A percentile compares a stretch with the other conserved stretches of the same genome.
Conservation (phyloP, 2,329 filamentous ascomycete species). For the Sporothrix mexicana region DNA sequence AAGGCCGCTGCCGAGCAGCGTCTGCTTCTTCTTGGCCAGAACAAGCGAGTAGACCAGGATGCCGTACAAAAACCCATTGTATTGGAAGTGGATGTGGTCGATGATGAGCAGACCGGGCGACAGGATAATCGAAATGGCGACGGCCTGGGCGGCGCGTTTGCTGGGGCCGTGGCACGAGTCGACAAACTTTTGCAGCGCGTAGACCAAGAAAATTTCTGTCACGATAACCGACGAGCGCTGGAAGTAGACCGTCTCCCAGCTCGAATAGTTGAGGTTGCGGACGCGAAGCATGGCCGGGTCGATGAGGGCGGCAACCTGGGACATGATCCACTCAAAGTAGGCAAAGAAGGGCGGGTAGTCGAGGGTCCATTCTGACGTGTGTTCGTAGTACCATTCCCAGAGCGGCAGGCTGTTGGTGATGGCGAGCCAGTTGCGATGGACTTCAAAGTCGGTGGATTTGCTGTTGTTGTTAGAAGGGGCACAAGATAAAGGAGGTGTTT, state of each 20-base stretch:
- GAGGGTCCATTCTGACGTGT: conserved; percentile 98
- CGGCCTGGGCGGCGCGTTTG: conserved; percentile 81
- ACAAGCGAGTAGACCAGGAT: conserved; percentile 86
- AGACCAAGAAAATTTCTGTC: conserved; percentile 83
- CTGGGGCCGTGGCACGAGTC: conserved; percentile 67
- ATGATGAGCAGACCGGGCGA: conserved; percentile 95
- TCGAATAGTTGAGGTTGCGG: conserved; percentile 81
- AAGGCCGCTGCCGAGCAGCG: conserved; percentile 77
- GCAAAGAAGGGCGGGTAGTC: conserved; percentile 99
- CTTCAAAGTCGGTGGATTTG: conserved; percentile 98
- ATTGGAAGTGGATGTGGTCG: conserved; percentile 98
- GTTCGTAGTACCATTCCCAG: conserved; percentile 94
- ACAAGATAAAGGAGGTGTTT: not conserved
- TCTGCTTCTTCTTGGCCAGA: conserved; percentile 75
- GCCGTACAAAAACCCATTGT: conserved; percentile 97
- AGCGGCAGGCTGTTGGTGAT: conserved; percentile 89
- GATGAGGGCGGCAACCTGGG: conserved; percentile 75
- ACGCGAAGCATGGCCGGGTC: conserved; percentile 84
- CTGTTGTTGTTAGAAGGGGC: conserved; percentile 53
- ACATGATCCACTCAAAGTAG: conserved; percentile 92
- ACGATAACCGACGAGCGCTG: conserved; percentile 86
- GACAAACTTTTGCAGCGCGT: conserved; percentile 80
- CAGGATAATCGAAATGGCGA: conserved; percentile 85
- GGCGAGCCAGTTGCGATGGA: conserved; percentile 98
- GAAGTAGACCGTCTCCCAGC: conserved; percentile 93